Base-by-base conservation (phyloP, 2,329 filamentous ascomycete genomes). In the Phyllosticta capitalensis region DNA sequence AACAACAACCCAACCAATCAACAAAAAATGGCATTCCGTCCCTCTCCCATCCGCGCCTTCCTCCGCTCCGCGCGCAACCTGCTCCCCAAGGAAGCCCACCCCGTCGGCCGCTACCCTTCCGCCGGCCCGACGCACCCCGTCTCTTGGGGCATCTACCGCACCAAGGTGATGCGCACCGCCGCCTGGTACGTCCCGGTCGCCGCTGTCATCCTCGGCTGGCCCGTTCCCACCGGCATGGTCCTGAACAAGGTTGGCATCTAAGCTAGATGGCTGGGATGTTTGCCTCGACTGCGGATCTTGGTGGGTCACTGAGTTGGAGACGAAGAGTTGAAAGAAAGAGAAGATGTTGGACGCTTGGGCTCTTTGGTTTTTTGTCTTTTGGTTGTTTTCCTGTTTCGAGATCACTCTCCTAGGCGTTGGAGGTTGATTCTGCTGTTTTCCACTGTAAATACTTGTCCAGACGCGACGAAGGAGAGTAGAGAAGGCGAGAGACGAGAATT, bases 21-120 rank as follows among this genome's bases (percentile, higher is more conserved):
- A 57, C 2, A 57, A 51, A 51, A n/a, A 26, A 60, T 60, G 58
- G 30, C 53, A 19, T 55, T 58, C 59, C 55, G 54, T 52, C 52
- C 59, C 55, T 57, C 68, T 26, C 67, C 66, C 61, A 64, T 64
- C 56, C 67, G 68, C 61, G 53, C 63, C 59, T 68, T 72, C 64
- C 45, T 54, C 49, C 59, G 59, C 61, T 67, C 70, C 64, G 65
- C 71, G 64, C 67, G 69, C 64, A 65, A 63, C 56, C 66, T 69
- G 20, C 61, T 71, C 22, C 66, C 66, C 61, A 64, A 67, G 62
- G 71, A 74, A 55, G 67, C 70, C 1, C 71, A 73, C 63, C 71
- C 71, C 5, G 69, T 69, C 59, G 67, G 65, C 5, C 68, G 71
- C 52, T 68, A 67, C 61, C 69, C 71, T 0, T 64, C 66, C 58